Base-by-base conservation (phyloP, 177 flowering plant genomes). In the Vitis hybrid region DNA sequence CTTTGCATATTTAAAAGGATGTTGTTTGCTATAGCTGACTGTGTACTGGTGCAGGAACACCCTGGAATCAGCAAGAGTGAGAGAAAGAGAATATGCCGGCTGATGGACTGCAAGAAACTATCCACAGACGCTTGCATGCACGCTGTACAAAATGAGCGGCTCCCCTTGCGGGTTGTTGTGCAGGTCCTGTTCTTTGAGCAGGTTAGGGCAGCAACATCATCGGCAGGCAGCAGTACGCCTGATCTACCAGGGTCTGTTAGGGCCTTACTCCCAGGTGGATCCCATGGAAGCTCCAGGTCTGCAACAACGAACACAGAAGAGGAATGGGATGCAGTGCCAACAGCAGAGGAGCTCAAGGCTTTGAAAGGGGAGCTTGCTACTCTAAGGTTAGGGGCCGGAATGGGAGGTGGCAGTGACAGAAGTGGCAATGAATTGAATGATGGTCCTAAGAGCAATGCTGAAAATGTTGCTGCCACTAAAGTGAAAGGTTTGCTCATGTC, bases 111-210 rank as follows among this genome's bases (percentile, higher is more conserved):
- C 83, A 78, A 79, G 77, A 87, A 86, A 74, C 78, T 89, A n/a
- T 89, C 93, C 18, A 77, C 60, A 2, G 90, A 86, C 1, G 93
- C 93, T 11, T 85, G 91, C 75, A 71, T 66, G 71, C 93, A 89
- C 26, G 93, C 89, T 1, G 86, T 87, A 56, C 93, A 89, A 65
- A 89, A 89, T 15, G 93, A 89, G 79, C 79, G 93, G 51, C 87
- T 89, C 19, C 93, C 93, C 2, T 50, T 89, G 55, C 84, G 93
- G 1, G 87, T 89, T 1, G 88, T 89, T 11, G 88, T 89, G 54
- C 93, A 89, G 77, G 85, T 89, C 30, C 87, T 89, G 56, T 89
- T 86, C 82, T 89, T 89, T 61, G 89, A 87, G 81, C 91, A 89
- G 71, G 71, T 76, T 23, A 74, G 90, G 49, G 81, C 87, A 3